These are phyloP conservation scores for Saccharomyces hybrid DNA, from an alignment of 1,139 yeast species.

Conservation along the genomic window DNA sequence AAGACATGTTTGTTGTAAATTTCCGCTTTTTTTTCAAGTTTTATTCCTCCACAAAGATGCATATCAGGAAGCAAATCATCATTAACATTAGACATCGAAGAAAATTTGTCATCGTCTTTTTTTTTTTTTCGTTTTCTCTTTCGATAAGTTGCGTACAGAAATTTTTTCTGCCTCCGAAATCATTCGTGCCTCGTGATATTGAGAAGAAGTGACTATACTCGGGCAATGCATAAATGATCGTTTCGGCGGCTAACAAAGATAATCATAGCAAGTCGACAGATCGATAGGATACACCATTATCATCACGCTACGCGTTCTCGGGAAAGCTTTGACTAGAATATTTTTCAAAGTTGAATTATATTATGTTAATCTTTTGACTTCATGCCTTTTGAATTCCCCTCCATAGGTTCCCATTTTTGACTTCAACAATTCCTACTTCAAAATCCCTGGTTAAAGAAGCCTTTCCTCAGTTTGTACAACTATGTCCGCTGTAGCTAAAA, in stretches of 20 bases:
- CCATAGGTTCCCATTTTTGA: not conserved
- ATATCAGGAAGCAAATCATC: not conserved
- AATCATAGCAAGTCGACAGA: not conserved
- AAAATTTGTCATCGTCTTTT: not conserved
- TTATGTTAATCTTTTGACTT: not conserved
- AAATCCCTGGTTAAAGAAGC: not conserved
- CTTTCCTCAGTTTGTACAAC: not conserved
- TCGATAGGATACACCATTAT: not conserved
- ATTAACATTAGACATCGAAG: not conserved
- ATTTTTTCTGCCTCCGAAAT: not conserved
- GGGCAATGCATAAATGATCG: not conserved
- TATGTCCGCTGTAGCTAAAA: not conserved
- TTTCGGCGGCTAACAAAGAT: not conserved
- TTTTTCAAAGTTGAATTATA: not conserved
- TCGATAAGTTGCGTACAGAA: not conserved
- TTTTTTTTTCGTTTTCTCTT: not conserved
- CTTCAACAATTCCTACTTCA: not conserved
- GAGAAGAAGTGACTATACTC: not conserved
- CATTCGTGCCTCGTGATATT: not conserved
- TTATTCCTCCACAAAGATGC: not conserved
- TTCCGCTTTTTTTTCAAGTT: not conserved
- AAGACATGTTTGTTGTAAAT: constrained; percentile 20
- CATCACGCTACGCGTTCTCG: not conserved
- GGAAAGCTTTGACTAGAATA: not conserved
- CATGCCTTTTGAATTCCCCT: not conserved